Evolutionary conservation across 331 rosid genomes (phyloP), one percentile per base, ranked within the genome.

Genomic region (Ulmus americana): DNA sequence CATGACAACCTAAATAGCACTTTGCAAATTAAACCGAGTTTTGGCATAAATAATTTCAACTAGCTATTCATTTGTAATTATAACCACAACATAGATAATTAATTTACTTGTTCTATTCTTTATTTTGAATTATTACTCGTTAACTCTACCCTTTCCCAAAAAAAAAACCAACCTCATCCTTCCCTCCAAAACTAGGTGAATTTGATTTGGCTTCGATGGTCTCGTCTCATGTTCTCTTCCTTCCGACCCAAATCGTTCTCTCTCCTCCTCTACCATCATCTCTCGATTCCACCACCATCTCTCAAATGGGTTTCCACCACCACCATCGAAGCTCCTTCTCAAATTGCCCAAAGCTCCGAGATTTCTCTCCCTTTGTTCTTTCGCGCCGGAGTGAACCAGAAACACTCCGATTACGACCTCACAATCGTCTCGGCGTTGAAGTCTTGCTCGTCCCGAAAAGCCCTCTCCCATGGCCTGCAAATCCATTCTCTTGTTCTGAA

Each of bases 361-460:
- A 64, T 76, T 64, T 74, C 20, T 76, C 79, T 86, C 60, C 80
- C 49, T 43, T 12, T 74, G 45, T 82, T 86, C 84, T 68, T 68
- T 82, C 45, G 77, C 49, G 74, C 77, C 76, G 70, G 79, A 72
- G 55, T 38, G 22, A 38, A 13, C 66, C 74, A 67, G 20, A 61
- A 66, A 69, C 82, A 15, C 62, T 15, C 39, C 42, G 77, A 79
- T 10, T 82, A 47, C 81, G 85, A 83, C 58, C 83, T 81, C 48
- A 77, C 87, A 0, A 53, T 92, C 78, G 83, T 92, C 68, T 86
- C 90, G 6, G 81, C 79, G 0, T 67, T 92, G 59, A 89, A 83
- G 73, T 80, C 85, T 13, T 86, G 91, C 68, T 73, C 97, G 5
- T 84, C 88, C 56, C 73, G 65, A 8, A 49, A 67, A 53, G 70